phyloP scores from a whole-genome alignment of 2,329 filamentous ascomycete species.

The Thielaviopsis musarum region DNA sequence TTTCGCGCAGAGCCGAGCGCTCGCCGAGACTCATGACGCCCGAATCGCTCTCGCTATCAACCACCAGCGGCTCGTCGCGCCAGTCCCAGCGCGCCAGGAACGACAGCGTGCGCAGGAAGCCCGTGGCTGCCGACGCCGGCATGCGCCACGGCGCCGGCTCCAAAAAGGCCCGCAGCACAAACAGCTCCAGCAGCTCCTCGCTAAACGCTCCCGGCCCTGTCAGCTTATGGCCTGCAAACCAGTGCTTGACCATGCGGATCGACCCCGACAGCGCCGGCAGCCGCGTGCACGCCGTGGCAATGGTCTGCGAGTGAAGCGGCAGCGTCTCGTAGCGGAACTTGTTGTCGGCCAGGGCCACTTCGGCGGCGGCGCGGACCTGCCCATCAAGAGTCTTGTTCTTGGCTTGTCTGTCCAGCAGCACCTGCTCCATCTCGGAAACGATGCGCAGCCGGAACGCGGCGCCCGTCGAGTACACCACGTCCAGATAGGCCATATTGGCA shows the following conservation, averaged over 20 bases:
- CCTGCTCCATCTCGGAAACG: slow-evolving; percentile 74
- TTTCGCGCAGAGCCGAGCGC: slow-evolving; percentile 45
- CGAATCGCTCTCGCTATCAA: slow-evolving; percentile 40
- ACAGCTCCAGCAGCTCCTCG: slow-evolving; percentile 69
- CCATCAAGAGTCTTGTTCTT: slow-evolving; percentile 55
- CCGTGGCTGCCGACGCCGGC: slow-evolving; percentile 61
- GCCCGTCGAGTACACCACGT: slow-evolving; percentile 57
- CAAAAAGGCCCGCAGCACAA: slow-evolving; percentile 63
- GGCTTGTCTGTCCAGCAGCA: slow-evolving; percentile 59
- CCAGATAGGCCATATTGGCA: slow-evolving; percentile 67
- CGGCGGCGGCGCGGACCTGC: slow-evolving; percentile 49
- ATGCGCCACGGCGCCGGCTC: slow-evolving; percentile 64
- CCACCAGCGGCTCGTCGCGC: slow-evolving; percentile 63
- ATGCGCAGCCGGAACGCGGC: slow-evolving; percentile 72
- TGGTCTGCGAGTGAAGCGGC: slow-evolving; percentile 65
- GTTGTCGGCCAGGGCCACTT: slow-evolving; percentile 51
- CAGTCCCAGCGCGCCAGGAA: slow-evolving; percentile 86
- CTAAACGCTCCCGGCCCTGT: slow-evolving; percentile 56
- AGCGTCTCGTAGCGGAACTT: slow-evolving; percentile 55
- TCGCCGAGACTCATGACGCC: slow-evolving; percentile 36
- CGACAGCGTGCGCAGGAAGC: slow-evolving; percentile 64
- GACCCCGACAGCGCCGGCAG: slow-evolving; percentile 65
- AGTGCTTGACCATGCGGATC: slow-evolving; percentile 72
- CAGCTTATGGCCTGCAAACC: slow-evolving; percentile 76
- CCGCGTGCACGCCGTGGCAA: slow-evolving; percentile 65